Evolutionary conservation across 2,329 filamentous ascomycete genomes (phyloP), one percentile per base, ranked within the genome.

Genomic region (Exophiala viscosa): DNA sequence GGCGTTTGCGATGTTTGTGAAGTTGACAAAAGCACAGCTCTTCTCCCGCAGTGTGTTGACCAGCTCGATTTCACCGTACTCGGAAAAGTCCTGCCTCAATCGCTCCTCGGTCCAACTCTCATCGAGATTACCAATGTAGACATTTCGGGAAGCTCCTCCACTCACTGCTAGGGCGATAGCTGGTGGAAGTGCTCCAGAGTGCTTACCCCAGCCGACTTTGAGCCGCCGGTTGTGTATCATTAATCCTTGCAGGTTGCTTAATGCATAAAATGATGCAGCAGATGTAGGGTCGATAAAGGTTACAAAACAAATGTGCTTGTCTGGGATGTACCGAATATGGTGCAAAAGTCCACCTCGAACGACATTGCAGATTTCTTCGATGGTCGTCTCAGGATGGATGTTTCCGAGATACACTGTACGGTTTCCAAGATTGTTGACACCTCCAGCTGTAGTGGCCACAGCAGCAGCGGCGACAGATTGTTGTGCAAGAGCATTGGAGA

Each of bases 221-320:
- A 99, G 78, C 48, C 93, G 86, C 59, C 93, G 84, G 74, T 99
- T 99, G 76, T 99, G 93, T 65, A 99, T 99, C 93, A 99, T 99
- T 60, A 99, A 76, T 18, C 93, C 93, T 69, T 99, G 93, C 23
- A 99, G 78, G 73, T 97, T 97, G 80, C 91, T 96, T 55, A 99
- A 77, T 38, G 93, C 93, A 65, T 96, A 99, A 77, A 99, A 99
- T 1, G 92, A 96, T 36, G 93, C 93, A 18, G 93, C 93, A 3
- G 93, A 95, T 18, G 93, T 99, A 7, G 93, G 93, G 67, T 99
- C 93, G 70, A 99, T 97, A 73, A 99, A 99, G 1, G 93, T 99
- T 52, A 99, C 93, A 68, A 99, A 99, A 79, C 93, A 99, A 64
- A 99, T 99, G 74, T 99, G 93, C 82, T 99, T 99, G 76, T 99